These are phyloP conservation scores for Naganishia albida DNA, from an alignment of 1,284 basidiomycete species.

Conservation along the genomic window DNA sequence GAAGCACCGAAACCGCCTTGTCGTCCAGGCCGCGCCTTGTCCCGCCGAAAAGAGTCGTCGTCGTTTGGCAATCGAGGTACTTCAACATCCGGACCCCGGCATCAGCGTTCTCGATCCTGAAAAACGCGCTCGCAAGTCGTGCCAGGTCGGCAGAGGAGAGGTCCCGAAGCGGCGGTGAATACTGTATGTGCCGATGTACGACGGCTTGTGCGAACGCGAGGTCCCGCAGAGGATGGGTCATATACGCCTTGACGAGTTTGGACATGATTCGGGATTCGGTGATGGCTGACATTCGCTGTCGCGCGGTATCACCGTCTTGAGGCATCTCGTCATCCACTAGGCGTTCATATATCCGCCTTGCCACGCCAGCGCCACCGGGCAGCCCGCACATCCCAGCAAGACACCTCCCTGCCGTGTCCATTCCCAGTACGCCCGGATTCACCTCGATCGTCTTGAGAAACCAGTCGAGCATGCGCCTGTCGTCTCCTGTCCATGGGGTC, in stretches of 20 bases:
- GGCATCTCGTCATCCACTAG: not conserved
- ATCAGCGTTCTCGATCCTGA: not conserved
- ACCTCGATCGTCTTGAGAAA: not conserved
- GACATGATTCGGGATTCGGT: conserved; percentile 10
- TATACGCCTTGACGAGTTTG: conserved; percentile 14
- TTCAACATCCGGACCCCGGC: conserved; percentile 22
- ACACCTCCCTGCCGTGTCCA: not conserved
- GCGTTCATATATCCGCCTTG: conserved; percentile 5
- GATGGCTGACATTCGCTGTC: not conserved
- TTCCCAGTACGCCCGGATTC: not conserved
- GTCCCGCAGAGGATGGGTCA: not conserved
- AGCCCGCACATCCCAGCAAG: conserved; percentile 5
- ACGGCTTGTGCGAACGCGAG: not conserved
- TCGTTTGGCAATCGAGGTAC: not conserved
- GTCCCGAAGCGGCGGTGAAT: conserved; percentile 20
- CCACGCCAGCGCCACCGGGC: not conserved
- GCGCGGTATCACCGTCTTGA: not conserved
- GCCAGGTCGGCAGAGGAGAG: conserved; percentile 12
- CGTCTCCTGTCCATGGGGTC: conserved; percentile 10
- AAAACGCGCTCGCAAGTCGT: conserved; percentile 16
- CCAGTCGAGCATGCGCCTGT: conserved; percentile 16
- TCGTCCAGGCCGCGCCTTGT: not conserved
- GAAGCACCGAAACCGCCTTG: conserved; percentile 14
- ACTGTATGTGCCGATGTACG: conserved; percentile 16
- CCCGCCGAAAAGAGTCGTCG: not conserved